A percentile compares a stretch with the other conserved stretches of the same genome.
Conservation (phyloP, 352 stramenopile species). For the Globisporangium sylvaticum region DNA sequence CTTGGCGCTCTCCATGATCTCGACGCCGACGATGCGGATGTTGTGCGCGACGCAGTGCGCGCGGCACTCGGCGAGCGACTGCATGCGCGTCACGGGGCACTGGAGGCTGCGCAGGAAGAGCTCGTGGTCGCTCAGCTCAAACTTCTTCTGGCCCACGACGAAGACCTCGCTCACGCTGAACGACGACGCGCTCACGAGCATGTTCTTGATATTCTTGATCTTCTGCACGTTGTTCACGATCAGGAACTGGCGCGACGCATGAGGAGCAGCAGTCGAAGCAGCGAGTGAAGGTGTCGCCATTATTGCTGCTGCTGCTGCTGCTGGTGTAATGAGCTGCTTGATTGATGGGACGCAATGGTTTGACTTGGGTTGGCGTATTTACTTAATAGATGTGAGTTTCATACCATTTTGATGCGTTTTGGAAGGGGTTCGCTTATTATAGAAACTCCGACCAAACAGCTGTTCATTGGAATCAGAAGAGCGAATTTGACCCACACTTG, state of each 20-base stretch:
- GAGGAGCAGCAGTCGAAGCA: background rate
- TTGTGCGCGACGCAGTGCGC: slow-evolving; percentile 44
- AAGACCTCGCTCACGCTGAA: slow-evolving; percentile 86
- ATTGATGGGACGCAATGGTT: background rate
- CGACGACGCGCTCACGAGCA: slow-evolving; percentile 76
- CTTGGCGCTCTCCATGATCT: slow-evolving; percentile 89
- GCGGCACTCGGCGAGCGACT: slow-evolving; percentile 78
- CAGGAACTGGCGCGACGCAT: slow-evolving; percentile 47
- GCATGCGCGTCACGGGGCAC: slow-evolving; percentile 61
- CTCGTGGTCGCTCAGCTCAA: slow-evolving; percentile 54
- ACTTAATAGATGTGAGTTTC: no score
- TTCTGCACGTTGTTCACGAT: slow-evolving; percentile 94
- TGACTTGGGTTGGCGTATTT: background rate
- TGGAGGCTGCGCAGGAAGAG: slow-evolving; percentile 40
- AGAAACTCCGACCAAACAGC: no score
- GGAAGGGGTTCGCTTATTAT: no score
- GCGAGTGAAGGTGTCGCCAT: background rate
- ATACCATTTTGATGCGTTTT: no score
- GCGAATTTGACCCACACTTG: background rate
- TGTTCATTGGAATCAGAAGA: background rate
- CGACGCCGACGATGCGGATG: slow-evolving; percentile 90
- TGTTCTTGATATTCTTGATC: slow-evolving; percentile 84
- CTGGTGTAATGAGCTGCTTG: no score
- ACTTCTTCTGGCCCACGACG: slow-evolving; percentile 87
- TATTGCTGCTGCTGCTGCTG: background rate